Evolutionary conservation across 2,329 filamentous ascomycete genomes (phyloP).

Genomic region (Aureobasidium sp.): DNA sequence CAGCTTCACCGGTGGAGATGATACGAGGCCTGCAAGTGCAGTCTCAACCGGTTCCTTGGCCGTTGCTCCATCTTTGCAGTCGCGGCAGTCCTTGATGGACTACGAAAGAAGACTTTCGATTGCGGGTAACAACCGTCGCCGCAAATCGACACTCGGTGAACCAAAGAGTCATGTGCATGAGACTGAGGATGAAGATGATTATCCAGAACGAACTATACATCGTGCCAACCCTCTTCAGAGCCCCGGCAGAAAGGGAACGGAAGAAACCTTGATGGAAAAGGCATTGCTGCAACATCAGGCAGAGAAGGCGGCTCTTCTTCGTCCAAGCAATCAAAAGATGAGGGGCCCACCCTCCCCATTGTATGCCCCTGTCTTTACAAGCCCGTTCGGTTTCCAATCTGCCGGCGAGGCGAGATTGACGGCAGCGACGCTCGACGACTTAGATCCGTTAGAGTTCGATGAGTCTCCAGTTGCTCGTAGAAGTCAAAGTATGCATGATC

Average conservation of each 20-base stretch:
- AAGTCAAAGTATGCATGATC: slow-evolving; percentile 10
- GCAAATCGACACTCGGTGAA: slow-evolving; percentile 17
- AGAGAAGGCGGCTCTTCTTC: slow-evolving; percentile 26
- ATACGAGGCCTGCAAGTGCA: neutral
- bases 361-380: slow-evolving; percentile 15
- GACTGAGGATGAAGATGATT: slow-evolving; percentile 16
- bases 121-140: slow-evolving; percentile 21
- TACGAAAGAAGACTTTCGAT: slow-evolving; percentile 22
- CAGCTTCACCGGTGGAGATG: neutral
- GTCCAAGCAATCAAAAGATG: slow-evolving; percentile 21
- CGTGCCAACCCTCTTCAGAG: slow-evolving; percentile 14
- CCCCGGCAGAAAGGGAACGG: neutral
- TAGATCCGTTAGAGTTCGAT: slow-evolving; percentile 16
- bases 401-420: neutral
- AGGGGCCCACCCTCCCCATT: neutral
- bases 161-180: slow-evolving; percentile 16
- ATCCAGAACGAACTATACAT: slow-evolving; percentile 12
- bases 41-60: neutral
- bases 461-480: neutral
- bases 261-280: slow-evolving; percentile 22
- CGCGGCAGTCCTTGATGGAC: slow-evolving; percentile 19
- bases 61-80: neutral
- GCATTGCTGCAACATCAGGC: slow-evolving; percentile 24
- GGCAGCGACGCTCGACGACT: slow-evolving; percentile 6
- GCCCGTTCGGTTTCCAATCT: slow-evolving; percentile 12